A percentile compares a stretch with the other conserved stretches of the same genome.
Conservation (phyloP, 2,329 filamentous ascomycete genomes). For the Monilinia laxa region DNA sequence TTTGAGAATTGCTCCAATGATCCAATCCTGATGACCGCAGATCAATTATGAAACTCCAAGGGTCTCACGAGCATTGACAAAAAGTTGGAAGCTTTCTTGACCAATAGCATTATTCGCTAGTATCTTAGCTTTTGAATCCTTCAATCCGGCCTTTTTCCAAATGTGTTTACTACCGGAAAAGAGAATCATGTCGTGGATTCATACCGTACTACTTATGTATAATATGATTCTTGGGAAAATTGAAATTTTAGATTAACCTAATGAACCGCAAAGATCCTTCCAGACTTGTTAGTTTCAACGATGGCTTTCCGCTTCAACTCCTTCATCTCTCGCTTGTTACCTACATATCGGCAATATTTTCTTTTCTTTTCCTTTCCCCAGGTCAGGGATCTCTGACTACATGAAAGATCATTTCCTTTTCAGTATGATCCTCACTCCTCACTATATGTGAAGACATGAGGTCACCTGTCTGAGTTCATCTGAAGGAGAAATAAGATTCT, state of each 20-base stretch:
- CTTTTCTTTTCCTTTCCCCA: background rate
- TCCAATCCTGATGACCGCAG: constrained; percentile 15
- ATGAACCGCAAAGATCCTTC: background rate
- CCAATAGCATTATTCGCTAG: constrained; percentile 8
- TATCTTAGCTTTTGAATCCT: background rate
- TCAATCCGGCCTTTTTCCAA: background rate
- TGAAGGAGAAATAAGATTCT: constrained; percentile 16
- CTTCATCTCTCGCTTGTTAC: background rate
- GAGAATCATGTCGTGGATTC: constrained; percentile 6
- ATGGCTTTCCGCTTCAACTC: constrained; percentile 17
- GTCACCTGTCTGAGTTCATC: constrained; percentile 11
- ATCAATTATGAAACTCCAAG: constrained; percentile 21
- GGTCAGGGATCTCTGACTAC: constrained; percentile 1
- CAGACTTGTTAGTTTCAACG: background rate
- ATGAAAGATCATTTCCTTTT: constrained; percentile 17
- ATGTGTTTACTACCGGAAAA: constrained; percentile 1
- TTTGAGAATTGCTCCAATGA: constrained; percentile 21
- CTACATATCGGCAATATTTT: background rate
- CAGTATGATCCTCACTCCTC: constrained; percentile 17
- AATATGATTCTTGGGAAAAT: background rate
- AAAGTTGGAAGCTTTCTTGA: background rate
- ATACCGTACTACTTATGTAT: background rate
- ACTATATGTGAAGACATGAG: constrained; percentile 19
- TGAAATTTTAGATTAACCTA: background rate
- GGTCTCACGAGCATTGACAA: constrained; percentile 10